Percentiles rank a stretch among this genome's conserved stretches.
phyloP scores from a whole-genome alignment of 78 protist species.

The Dictyostelium capitatum region DNA sequence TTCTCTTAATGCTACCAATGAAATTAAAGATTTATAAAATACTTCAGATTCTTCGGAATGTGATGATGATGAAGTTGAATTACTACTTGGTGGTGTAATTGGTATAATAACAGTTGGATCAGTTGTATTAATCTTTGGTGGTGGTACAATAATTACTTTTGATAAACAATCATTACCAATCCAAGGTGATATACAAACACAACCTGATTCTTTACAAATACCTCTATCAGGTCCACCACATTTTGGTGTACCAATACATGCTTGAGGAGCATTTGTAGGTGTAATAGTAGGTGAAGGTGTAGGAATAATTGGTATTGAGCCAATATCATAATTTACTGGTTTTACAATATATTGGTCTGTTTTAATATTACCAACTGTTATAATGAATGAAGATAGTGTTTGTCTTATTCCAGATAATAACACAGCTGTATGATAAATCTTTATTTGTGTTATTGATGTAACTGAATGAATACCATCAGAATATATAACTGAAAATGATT shows the following conservation, averaged over 20 bases:
- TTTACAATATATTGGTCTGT: background rate
- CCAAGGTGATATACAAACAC: constrained; percentile 30
- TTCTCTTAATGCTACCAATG: background rate
- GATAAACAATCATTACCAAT: background rate
- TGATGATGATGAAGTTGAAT: too few species aligned
- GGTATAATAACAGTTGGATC: background rate
- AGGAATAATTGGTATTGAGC: background rate
- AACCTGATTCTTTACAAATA: background rate
- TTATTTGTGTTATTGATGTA: too few species aligned
- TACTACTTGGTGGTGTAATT: too few species aligned
- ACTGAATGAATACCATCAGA: background rate
- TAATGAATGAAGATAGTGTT: background rate
- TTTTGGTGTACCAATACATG: background rate
- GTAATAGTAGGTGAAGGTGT: background rate
- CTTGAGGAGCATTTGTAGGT: background rate
- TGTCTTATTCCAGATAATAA: background rate
- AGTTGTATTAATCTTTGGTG: background rate
- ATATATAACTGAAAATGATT: background rate
- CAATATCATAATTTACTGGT: background rate
- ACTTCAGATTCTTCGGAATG: background rate
- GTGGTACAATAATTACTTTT: background rate
- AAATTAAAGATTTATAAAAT: background rate
- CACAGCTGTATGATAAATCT: too few species aligned
- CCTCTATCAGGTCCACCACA: background rate
- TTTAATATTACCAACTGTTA: background rate